Evolutionary conservation across 148 eudicot genomes (phyloP).

Genomic region (Salicornia ramosissima): DNA sequence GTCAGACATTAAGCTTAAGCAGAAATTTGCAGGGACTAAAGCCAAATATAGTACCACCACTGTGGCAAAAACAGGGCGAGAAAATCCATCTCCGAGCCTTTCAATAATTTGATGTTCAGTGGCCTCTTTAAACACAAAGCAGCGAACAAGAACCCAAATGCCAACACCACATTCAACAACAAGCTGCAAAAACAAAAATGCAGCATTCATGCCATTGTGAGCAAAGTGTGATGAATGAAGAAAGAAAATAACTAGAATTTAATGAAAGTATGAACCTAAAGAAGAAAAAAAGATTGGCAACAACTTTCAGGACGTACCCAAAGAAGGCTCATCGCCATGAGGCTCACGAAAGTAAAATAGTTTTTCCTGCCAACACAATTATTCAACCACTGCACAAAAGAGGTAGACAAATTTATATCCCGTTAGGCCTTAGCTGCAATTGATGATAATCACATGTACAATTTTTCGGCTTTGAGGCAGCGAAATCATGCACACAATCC

Average conservation of each 20-base stretch:
- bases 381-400: constrained; percentile 84
- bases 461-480: not conserved
- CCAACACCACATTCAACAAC: constrained; percentile 78
- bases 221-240: not conserved
- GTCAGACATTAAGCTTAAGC: not conserved
- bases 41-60: constrained; percentile 60
- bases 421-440: not conserved
- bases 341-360: constrained; percentile 71
- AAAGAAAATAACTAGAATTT: not conserved
- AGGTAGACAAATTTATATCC: constrained; percentile 5
- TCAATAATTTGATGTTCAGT: constrained; percentile 58
- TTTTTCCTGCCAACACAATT: constrained; percentile 93
- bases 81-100: constrained; percentile 87
- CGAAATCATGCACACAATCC: not conserved
- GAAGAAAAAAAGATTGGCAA: constrained; percentile 9
- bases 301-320: constrained; percentile 57
- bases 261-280: not conserved
- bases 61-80: constrained; percentile 75
- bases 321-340: constrained; percentile 79
- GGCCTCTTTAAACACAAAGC: constrained; percentile 52
- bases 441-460: not conserved
- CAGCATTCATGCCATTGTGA: not conserved
- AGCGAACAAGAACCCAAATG: constrained; percentile 75
- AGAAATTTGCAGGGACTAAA: constrained; percentile 6
- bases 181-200: constrained; percentile 43